Percentiles rank a stretch among this genome's conserved stretches.
Evolutionary conservation across 2,329 filamentous ascomycete species (phyloP).

Genomic region (Aspergillus hortae): DNA sequence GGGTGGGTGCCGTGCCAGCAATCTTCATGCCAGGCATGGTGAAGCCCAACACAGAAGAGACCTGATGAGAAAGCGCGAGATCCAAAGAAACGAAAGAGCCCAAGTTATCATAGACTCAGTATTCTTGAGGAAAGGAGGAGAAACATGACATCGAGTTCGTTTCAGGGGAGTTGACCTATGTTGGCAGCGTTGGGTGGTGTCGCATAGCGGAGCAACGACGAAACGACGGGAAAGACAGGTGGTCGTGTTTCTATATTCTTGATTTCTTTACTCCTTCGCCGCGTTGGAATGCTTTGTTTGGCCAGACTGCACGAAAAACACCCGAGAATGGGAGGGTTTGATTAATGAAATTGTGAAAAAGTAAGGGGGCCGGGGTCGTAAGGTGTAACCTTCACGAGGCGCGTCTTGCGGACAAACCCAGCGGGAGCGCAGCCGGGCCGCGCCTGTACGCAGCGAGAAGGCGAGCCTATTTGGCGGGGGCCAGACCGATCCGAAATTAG

Average conservation of each 20-base stretch:
- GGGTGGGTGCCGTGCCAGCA: constrained; percentile 25
- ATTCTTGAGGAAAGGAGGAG: background rate
- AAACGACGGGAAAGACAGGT: background rate
- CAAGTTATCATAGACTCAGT: background rate
- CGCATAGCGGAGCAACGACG: constrained; percentile 11
- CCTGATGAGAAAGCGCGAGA: constrained; percentile 5
- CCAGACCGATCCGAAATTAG: constrained; percentile 9
- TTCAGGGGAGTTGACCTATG: constrained; percentile 17
- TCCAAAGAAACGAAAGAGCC: background rate
- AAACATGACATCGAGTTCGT: constrained; percentile 17
- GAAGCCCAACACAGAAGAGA: constrained; percentile 13
- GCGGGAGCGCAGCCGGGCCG: constrained; percentile 3
- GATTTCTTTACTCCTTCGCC: background rate
- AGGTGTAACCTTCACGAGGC: constrained; percentile 9
- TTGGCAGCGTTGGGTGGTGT: constrained; percentile 6
- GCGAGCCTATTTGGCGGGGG: constrained; percentile 3
- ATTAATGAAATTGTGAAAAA: background rate
- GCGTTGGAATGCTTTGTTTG: background rate
- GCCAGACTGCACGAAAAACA: background rate
- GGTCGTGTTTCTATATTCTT: background rate
- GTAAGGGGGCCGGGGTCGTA: constrained; percentile 6
- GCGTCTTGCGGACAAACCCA: constrained; percentile 12
- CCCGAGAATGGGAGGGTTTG: background rate
- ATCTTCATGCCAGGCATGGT: constrained; percentile 31
- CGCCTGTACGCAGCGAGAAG: background rate